Evolutionary conservation across 345 rosid genomes (phyloP), one percentile per base, ranked within the genome.

Genomic region (Citrus unshiu): DNA sequence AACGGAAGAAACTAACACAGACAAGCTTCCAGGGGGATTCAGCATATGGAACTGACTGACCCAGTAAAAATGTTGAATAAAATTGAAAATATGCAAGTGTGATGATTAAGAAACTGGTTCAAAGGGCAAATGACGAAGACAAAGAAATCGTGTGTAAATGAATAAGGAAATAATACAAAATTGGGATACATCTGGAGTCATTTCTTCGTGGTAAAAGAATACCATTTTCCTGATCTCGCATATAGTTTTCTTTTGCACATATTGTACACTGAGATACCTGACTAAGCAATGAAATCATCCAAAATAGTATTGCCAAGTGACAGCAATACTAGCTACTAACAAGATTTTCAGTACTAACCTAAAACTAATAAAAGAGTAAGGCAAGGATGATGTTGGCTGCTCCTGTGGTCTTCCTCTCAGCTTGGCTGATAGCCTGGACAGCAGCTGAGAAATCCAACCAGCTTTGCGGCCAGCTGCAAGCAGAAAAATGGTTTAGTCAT

Each of bases 291-390:
- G n/a, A 30, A n/a, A 65, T 81, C 80, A 86, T 40, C 77, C 72
- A 43, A 68, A 86, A 80, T 83, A 89, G 79, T 86, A 87, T 76
- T 91, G 95, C 97, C 93, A 96, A 40, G 80, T 86, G n/a, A 91
- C 78, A 6, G 94, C 99, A 68, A 89, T 74, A 51, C 81, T 87
- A 60, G 88, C 97, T 40, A 89, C 92, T 64, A 93, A 70, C 43
- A 89, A 51, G 69, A 95, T 78, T 82, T 88, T 93, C 10, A 90
- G 46, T 62, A 89, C 7, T 34, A 90, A 83, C 78, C 88, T 93
- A 32, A 72, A 82, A 77, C 76, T 88, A 18, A 88, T 72, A 19
- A 84, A 70, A 10, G 90, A 84, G 29, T 89, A 79, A 39, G 81
- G 72, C 22, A 51, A 56, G 3, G 73, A 51, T 58, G 87, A 75